Conservation (phyloP, 768 basidiomycete genomes). For the Cyclocybe aegerita region DNA sequence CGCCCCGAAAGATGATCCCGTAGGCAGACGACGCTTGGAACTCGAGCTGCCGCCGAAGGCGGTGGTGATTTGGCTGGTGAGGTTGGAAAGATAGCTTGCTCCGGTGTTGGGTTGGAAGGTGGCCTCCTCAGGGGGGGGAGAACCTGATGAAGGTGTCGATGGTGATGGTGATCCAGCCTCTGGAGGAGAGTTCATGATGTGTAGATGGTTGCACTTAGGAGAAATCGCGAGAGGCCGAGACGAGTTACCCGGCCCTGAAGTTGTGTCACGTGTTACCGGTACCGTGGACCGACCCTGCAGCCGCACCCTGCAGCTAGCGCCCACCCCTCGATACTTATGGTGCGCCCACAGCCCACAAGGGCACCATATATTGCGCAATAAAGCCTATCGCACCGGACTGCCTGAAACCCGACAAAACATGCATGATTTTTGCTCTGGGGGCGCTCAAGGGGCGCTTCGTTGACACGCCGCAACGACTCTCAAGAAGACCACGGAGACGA, state of each 20-base stretch:
- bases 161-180: conserved; percentile 39
- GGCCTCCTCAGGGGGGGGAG: conserved; percentile 42
- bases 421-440: no score
- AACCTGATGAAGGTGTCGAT: conserved; percentile 42
- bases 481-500: no score
- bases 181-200: conserved; percentile 40
- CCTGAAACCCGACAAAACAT: no score
- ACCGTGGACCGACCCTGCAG: no score
- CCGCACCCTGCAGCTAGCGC: no score
- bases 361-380: no score
- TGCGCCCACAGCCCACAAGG: no score
- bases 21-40: conserved; percentile 53
- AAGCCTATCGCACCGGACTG: no score
- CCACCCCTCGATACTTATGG: no score
- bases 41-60: conserved; percentile 25
- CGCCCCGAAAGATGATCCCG: conserved; percentile 40
- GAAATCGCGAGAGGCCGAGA: neutral
- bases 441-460: no score
- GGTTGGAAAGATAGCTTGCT: conserved; percentile 24
- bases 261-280: neutral
- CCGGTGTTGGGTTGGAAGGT: conserved; percentile 17
- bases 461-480: no score
- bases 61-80: conserved; percentile 34
- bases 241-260: neutral
- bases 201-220: neutral